Conservation (phyloP, 371 early-diverging fungal genomes). For the Zychaea mexicana region DNA sequence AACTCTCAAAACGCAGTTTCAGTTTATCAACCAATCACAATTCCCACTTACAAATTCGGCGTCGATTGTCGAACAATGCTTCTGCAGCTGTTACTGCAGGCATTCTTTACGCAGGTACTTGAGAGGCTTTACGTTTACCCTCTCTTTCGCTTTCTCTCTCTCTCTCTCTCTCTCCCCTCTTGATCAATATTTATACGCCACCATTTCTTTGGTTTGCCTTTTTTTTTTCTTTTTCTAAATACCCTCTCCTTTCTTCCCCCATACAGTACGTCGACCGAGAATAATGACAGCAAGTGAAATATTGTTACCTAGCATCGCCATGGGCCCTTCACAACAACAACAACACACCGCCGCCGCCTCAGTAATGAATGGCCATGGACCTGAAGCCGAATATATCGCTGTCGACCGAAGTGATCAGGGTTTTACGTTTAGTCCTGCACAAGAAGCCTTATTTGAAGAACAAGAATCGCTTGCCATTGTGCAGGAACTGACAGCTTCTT, state of each 20-base stretch:
- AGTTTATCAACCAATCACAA: neutral
- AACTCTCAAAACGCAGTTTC: constrained; percentile 1
- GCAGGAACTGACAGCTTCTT: constrained; percentile 23
- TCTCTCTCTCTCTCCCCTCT: neutral
- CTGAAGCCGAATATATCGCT: neutral
- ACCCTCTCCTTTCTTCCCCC: neutral
- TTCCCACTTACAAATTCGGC: neutral
- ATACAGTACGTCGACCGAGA: constrained; percentile 5
- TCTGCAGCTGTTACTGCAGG: neutral
- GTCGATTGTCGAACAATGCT: neutral
- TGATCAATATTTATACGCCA: neutral
- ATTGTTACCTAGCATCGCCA: constrained; percentile 2
- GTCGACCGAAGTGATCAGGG: neutral
- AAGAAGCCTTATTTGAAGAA: constrained; percentile 19
- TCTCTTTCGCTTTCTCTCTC: too few relatives aligned
- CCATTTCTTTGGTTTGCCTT: neutral
- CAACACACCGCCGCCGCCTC: too few relatives aligned
- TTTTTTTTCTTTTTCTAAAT: too few relatives aligned
- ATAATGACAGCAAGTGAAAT: neutral
- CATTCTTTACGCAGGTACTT: too few relatives aligned
- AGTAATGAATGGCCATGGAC: constrained; percentile 10
- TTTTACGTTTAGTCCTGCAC: constrained; percentile 2
- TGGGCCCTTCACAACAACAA: too few relatives aligned
- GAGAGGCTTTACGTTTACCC: neutral
- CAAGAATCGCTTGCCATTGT: constrained; percentile 28